Evolutionary conservation across 2,329 filamentous ascomycete genomes (phyloP).

Genomic region (Alternaria panax): DNA sequence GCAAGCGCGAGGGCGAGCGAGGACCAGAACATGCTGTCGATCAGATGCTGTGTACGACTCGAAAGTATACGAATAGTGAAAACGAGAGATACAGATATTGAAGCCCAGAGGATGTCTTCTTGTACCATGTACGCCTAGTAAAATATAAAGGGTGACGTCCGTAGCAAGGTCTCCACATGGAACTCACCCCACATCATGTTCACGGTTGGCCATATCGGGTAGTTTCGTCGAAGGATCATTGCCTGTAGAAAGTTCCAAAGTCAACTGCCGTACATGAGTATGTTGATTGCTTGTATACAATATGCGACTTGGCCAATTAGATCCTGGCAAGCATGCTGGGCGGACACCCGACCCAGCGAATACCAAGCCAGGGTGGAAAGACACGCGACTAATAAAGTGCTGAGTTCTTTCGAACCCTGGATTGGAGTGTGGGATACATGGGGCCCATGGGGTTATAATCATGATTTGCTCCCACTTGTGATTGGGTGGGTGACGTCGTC

Average conservation of each 20-base stretch:
- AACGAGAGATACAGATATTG: neutral
- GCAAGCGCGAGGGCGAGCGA: constrained; percentile 23
- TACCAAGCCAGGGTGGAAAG: neutral
- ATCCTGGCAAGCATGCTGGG: neutral
- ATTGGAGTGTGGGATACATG: neutral
- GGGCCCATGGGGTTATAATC: neutral
- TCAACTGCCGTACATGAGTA: constrained; percentile 7
- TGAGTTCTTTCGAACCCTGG: neutral
- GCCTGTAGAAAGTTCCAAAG: neutral
- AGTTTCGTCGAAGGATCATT: neutral
- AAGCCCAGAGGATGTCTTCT: neutral
- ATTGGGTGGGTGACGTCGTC: neutral
- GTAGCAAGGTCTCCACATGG: constrained; percentile 3
- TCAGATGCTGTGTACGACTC: neutral
- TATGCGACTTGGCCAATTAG: neutral
- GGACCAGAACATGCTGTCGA: constrained; percentile 23
- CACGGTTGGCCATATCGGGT: neutral
- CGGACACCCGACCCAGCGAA: neutral
- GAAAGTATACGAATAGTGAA: neutral
- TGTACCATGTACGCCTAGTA: neutral
- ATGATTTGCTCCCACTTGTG: neutral
- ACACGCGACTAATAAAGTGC: neutral
- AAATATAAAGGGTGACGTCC: neutral
- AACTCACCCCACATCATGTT: neutral
- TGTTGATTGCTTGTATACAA: constrained; percentile 4